Evolutionary conservation across 106 monocot genomes (phyloP), one percentile per base, ranked within the genome.

Genomic region (Gastrodia elata): DNA sequence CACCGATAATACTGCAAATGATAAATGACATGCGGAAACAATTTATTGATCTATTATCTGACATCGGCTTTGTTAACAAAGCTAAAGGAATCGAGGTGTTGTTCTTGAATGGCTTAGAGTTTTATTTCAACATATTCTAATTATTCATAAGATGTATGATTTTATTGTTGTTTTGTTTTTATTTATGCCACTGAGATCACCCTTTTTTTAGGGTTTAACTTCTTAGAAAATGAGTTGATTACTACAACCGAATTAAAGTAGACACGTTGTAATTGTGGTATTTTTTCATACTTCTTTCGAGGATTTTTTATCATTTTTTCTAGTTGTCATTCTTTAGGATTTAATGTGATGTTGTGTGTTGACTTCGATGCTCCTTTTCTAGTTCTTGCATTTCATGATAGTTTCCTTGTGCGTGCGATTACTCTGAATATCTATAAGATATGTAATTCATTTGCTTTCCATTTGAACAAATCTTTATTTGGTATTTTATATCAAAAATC

Each of bases 1-100:
- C 93, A 64, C 97, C 93, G 22, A 71, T 90, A 15, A 93, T 93
- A 43, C 74, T 97, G 76, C 86, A 97, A 78, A 93, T 97, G 97
- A 97, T 93, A 82, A 86, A 90, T 42, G 92, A 93, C 82, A 93
- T 97, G 97, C 83, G 88, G 61, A 79, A 83, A 64, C 97, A 93
- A 71, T 97, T 97, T 71, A 27, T 97, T 73, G 88, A 97, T 84
- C 81, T 97, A 65, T 78, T 97, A 72, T 93, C 90, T 68, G 88
- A 80, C 58, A 93, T 90, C 71, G 97, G 97, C 28, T 97, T 97
- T 76, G 84, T 97, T 20, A 75, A 82, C 83, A 97, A 93, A 80
- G 69, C 79, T 76, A 81, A 79, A 82, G 97, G 97, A 57, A 73
- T 75, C 38, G 84, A 97, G 90, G 97, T 97, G 67, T 74, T 65